Conservation (phyloP, 2,329 filamentous ascomycete species). For the Grosmannia serpens region DNA sequence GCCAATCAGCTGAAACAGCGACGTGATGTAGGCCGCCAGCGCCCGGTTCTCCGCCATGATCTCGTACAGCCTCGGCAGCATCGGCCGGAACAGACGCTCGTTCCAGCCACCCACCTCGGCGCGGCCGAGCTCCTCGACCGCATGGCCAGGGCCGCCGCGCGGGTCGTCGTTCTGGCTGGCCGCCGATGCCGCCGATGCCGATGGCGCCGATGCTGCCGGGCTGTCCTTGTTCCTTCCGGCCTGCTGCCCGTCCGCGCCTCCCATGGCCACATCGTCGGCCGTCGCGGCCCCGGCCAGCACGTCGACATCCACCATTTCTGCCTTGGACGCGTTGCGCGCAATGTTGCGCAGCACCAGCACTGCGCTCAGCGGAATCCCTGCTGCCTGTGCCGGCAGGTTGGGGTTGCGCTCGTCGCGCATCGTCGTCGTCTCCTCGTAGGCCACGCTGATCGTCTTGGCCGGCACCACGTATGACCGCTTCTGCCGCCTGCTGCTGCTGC, state of each 20-base stretch:
- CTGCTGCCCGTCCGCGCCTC: not conserved
- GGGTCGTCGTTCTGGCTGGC: not conserved
- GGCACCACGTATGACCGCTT: slow-evolving; percentile 39
- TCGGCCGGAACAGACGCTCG: slow-evolving; percentile 53
- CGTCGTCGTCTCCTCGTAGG: slow-evolving; percentile 44
- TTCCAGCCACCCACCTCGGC: slow-evolving; percentile 51
- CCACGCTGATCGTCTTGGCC: slow-evolving; percentile 42
- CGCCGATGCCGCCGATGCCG: not conserved
- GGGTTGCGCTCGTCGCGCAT: slow-evolving; percentile 47
- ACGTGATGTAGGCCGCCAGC: slow-evolving; percentile 29
- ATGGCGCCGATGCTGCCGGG: not conserved
- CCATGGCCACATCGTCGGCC: slow-evolving; percentile 27
- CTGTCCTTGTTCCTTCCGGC: not conserved
- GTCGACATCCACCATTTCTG: slow-evolving; percentile 26
- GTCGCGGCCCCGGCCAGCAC: not conserved
- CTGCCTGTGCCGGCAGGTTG: slow-evolving; percentile 49
- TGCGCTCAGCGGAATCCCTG: slow-evolving; percentile 67
- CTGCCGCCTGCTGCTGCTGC: slow-evolving; percentile 18
- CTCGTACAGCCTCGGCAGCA: slow-evolving; percentile 54
- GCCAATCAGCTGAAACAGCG: slow-evolving; percentile 21
- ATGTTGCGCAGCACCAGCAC: slow-evolving; percentile 71
- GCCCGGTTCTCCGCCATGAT: slow-evolving; percentile 58
- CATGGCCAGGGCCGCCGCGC: not conserved
- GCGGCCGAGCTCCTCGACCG: slow-evolving; percentile 17
- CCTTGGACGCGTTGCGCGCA: slow-evolving; percentile 54